Base-by-base conservation (phyloP, 208 protist genomes). In the Angomonas deanei region DNA sequence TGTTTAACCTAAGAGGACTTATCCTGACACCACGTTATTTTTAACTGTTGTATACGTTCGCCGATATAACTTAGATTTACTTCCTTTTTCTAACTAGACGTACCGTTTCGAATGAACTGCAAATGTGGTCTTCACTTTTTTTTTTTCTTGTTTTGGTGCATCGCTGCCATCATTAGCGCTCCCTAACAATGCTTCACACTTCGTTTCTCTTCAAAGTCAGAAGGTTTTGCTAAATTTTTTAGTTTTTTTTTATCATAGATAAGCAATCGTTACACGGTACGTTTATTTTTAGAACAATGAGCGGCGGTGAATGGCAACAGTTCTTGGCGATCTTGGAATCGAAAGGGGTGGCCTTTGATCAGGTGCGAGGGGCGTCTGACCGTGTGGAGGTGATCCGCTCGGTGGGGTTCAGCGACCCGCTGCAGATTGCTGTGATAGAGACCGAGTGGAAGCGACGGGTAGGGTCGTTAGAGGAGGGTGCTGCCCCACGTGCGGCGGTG, bases 361-460 rank as follows among this genome's bases (percentile, higher is more conserved):
- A 92, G 39, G 72, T 95, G 32, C 76, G 85, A 55, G 66, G 76
- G 52, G 84, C 88, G 8, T 76, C 84, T 1, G 84, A 95, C 50
- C 69, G 77, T 2, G 68, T 61, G 32, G 68, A 75, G 36, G 88
- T 95, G 24, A 87, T 95, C 47, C 38, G 58, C 6, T 85, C 86
- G 3, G 72, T 79, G 2, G 88, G 86, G 11, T 84, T 92, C 63
- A 86, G 69, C 6, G 88, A 95, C 26, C 78, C 85, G 1, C 72
- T 95, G 27, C 80, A 70, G 19, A 70, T 92, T 54, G 88, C 88
- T 30, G 72, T 95, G 6, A 49, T 95, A 11, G 88, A 95, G 56
- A 95, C 88, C 42, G 84, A 91, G 58, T 95, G 88, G 86, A 66
- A 82, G 58, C 70, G 73, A n/a, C 70, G 77, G 17, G 32, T 47